Evolutionary conservation across 1,284 basidiomycete species (phyloP).

Genomic region (Ustilago crameri): DNA sequence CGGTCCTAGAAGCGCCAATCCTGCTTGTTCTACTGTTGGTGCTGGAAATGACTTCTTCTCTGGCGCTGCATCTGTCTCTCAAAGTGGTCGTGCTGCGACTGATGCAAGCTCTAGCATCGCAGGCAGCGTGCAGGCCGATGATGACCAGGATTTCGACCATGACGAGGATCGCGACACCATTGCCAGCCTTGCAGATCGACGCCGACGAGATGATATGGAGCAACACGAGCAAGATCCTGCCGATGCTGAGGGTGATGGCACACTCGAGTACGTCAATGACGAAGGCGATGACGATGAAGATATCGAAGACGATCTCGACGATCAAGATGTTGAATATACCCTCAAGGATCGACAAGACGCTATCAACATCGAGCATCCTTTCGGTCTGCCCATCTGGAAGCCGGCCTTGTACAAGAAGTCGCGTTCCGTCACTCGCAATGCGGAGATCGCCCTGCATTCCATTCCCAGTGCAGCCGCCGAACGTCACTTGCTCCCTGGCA

Average conservation of each 20-base stretch:
- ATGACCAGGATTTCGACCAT: conserved; percentile 24
- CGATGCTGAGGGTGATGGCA: conserved; percentile 23
- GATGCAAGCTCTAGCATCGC: conserved; percentile 46
- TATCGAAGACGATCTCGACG: conserved; percentile 39
- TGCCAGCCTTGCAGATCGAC: conserved; percentile 47
- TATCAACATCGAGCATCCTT: conserved; percentile 98
- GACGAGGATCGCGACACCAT: conserved; percentile 57
- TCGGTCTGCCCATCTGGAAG: conserved; percentile 99
- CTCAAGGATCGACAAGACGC: conserved; percentile 93
- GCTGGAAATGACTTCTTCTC: conserved; percentile 44
- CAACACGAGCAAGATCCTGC: conserved; percentile 18
- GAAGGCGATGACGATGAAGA: conserved; percentile 18
- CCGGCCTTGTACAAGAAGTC: conserved; percentile 98
- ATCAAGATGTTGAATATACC: conserved; percentile 82
- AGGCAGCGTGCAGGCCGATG: conserved; percentile 33
- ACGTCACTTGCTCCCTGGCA: conserved; percentile 88
- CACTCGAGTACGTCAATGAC: conserved; percentile 26
- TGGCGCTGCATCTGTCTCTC: conserved; percentile 22
- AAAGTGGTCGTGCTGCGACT: conserved; percentile 23
- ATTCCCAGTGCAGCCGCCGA: conserved; percentile 91
- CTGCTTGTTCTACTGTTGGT: conserved; percentile 9
- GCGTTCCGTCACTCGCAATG: conserved; percentile 92
- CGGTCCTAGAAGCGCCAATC: conserved; percentile 30
- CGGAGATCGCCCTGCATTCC: conserved; percentile 91
- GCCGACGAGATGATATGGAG: conserved; percentile 26